A percentile compares a stretch with the other conserved stretches of the same genome.
Evolutionary conservation across 805 yeast species (phyloP).

Genomic region (Lachancea fermentati): DNA sequence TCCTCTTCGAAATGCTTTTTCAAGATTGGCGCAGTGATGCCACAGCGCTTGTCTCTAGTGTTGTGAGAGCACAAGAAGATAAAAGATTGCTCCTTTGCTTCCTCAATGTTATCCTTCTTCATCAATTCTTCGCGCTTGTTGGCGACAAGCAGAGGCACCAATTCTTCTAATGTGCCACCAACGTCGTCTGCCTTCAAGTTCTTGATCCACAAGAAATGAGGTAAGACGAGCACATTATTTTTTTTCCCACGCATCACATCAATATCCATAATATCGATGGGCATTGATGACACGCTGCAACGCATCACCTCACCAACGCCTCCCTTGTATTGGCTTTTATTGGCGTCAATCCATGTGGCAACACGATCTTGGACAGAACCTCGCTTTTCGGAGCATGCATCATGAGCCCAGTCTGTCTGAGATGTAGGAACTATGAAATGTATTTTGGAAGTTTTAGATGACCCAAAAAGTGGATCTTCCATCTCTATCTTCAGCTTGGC

Average conservation of each 20-base stretch:
- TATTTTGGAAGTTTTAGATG: slow-evolving; percentile 61
- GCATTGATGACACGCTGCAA: slow-evolving; percentile 45
- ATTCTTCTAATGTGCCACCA: slow-evolving; percentile 36
- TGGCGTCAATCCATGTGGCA: slow-evolving; percentile 34
- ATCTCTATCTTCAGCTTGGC: slow-evolving; percentile 27
- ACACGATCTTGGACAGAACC: slow-evolving; percentile 44
- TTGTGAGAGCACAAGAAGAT: slow-evolving; percentile 82
- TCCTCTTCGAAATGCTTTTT: slow-evolving; percentile 70
- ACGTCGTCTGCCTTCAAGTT: slow-evolving; percentile 43
- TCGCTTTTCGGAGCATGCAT: slow-evolving; percentile 45
- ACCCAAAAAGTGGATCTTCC: slow-evolving; percentile 53
- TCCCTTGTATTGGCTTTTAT: slow-evolving; percentile 23
- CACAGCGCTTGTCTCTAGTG: slow-evolving; percentile 90
- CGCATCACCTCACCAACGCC: slow-evolving; percentile 22
- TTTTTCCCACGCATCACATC: slow-evolving; percentile 39
- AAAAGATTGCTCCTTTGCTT: slow-evolving; percentile 40
- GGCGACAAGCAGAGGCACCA: slow-evolving; percentile 39
- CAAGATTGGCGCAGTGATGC: slow-evolving; percentile 88
- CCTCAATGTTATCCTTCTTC: slow-evolving; percentile 32
- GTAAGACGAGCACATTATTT: slow-evolving; percentile 63
- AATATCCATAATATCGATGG: slow-evolving; percentile 41
- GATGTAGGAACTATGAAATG: slow-evolving; percentile 84
- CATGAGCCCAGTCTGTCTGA: slow-evolving; percentile 76
- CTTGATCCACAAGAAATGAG: slow-evolving; percentile 66
- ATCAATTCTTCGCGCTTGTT: slow-evolving; percentile 13